Evolutionary conservation across 768 basidiomycete species (phyloP), one percentile per base, ranked within the genome.

Genomic region (Pulveroboletus sp.): DNA sequence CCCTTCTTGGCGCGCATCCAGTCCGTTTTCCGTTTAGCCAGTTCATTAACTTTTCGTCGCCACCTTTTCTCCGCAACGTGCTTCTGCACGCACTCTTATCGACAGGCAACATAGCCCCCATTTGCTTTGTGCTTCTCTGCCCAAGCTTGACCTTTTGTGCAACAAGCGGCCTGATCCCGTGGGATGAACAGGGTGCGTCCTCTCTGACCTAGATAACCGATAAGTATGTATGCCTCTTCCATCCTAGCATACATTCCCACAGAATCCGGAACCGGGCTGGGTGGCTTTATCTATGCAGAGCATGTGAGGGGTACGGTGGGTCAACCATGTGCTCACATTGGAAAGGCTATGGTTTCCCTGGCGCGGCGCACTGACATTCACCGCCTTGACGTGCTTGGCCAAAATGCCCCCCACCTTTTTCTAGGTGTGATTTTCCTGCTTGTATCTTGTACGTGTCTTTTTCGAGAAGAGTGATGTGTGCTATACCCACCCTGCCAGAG

Each of bases 81-180:
- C 55, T 62, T 64, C 55, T 52, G 30, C 18, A 8, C 35, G 14
- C 37, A 46, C 44, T 43, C 46, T 43, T 49, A 43, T 50, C 55
- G 38, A 31, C 36, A 24, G 18, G 32, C 26, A 18, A 26, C 32
- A 6, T 21, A 50, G 28, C 50, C 52, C 57, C 44, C n/a, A 31
- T 46, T 35, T 24, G 39, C n/a, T 64, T 50, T 49, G 52, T 51
- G 32, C 45, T 47, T 46, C 5, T 42, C 26, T 31, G 30, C 26
- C 18, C 40, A 6, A 27, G 17, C 39, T 30, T 30, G 28, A 36
- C 17, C 42, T 52, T 44, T 21, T 35, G 51, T 48, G 51, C 40
- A 50, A 51, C 43, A 28, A 18, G 6, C 39, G n/a, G 10, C 28
- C 24, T 40, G 43, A 39, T n/a, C 38, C 36, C 46, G 40, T 50